Evolutionary conservation across 495 filamentous ascomycete species (phyloP).

Genomic region (Hypoxylon intermedium): DNA sequence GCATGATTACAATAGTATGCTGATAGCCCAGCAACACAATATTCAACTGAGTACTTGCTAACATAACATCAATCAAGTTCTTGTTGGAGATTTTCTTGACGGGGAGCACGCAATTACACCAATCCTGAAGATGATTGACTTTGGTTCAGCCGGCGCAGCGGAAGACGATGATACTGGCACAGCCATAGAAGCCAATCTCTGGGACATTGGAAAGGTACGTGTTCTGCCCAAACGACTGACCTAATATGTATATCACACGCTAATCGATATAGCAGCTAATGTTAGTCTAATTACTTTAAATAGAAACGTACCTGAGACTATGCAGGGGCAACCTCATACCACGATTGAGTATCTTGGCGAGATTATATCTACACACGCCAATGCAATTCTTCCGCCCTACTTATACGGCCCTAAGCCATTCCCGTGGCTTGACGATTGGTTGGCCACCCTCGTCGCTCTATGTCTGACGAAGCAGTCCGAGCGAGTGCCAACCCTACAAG

Average conservation of each 20-base stretch:
- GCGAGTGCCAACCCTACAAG: not conserved
- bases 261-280: slow-evolving; percentile 9
- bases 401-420: not conserved
- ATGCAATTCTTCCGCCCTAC: not conserved
- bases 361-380: not conserved
- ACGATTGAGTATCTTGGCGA: slow-evolving; percentile 4
- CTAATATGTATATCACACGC: not conserved
- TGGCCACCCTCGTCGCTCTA: slow-evolving; percentile 7
- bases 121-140: slow-evolving; percentile 28
- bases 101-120: slow-evolving; percentile 20
- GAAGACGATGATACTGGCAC: not conserved
- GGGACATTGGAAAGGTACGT: slow-evolving; percentile 9
- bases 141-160: not conserved
- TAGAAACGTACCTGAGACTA: not conserved
- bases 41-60: not conserved
- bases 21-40: not conserved
- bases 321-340: no score
- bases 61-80: slow-evolving; percentile 7
- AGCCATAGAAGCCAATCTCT: not conserved
- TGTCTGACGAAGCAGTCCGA: not conserved
- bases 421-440: slow-evolving; percentile 19
- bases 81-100: slow-evolving; percentile 5
- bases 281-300: slow-evolving; percentile 1
- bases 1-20: slow-evolving; percentile 18
- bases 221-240: not conserved